Base-by-base conservation (phyloP, 2,329 filamentous ascomycete genomes). In the Penicillium sp. region DNA sequence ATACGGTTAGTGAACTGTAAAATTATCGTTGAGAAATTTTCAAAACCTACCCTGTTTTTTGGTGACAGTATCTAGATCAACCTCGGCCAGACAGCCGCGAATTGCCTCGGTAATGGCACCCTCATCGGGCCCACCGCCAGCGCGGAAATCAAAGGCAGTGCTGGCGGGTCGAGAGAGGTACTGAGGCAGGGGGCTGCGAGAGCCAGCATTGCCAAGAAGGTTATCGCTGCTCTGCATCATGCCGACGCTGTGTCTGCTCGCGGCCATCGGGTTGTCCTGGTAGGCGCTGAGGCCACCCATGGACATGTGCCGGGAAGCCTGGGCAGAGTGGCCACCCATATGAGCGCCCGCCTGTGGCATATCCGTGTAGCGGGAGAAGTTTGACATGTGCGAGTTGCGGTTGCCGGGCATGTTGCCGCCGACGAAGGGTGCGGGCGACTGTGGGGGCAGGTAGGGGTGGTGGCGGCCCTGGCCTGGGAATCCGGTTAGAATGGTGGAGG, bases 21-120 rank as follows among this genome's bases (percentile, higher is more conserved):
- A 9, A 6, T n/a, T 17, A 44, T 23, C 15, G 53, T 38, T n/a
- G 10, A 36, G 23, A 39, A 19, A 12, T 23, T 17, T 15, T 35
- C 13, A 19, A 9, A 39, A 72, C 74, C 79, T 79, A 73, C 86
- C 78, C 78, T 97, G 93, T 80, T 99, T 99, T 86, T 97, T 99
- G 7, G 94, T 99, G 48, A 97, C 91, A n/a, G 85, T 93, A 73
- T 99, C 94, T 42, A 99, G 82, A 74, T 99, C 93, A 0, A 97
- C 92, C 69, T 97, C 93, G 17, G 82, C 78, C 61, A 99, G 81
- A 67, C 94, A 94, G 50, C 83, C 81, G 69, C 91, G 89, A 61
- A 97, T 93, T 1, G 90, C 89, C 60, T 96, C 90, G 19, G 91
- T 83, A 63, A 99, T 97, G 60, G 86, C 83, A 45, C 80, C 81